Conservation (phyloP, 129 eudicot species). For the Kitagawia praeruptora region DNA sequence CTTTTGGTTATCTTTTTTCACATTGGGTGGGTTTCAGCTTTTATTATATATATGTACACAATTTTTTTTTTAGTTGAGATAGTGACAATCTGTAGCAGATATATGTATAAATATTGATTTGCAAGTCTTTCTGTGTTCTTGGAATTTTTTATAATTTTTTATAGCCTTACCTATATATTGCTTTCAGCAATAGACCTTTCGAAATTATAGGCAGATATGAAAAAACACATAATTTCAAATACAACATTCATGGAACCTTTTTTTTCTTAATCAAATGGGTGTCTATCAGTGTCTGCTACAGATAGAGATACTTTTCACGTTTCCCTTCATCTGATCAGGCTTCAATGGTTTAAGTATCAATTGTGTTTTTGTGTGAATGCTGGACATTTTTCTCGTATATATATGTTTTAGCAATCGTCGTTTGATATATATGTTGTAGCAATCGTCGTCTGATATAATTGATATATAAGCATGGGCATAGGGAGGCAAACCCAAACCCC, state of each 20-base stretch:
- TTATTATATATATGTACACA: background rate
- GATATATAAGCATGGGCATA: background rate
- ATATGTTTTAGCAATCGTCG: too few relatives aligned
- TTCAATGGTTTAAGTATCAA: background rate
- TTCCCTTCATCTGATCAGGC: background rate
- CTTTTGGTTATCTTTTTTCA: conserved; percentile 8
- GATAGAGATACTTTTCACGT: conserved; percentile 40
- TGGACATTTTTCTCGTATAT: too few relatives aligned
- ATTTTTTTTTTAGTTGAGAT: conserved; percentile 17
- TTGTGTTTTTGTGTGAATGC: too few relatives aligned
- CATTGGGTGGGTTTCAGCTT: conserved; percentile 7
- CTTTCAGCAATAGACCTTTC: conserved; percentile 8
- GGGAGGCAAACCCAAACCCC: background rate
- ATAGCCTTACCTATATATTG: conserved; percentile 7
- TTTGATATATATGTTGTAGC: too few relatives aligned
- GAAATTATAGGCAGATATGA: conserved; percentile 1
- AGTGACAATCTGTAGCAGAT: conserved; percentile 25
- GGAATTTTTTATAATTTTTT: conserved; percentile 8
- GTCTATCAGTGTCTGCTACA: conserved; percentile 36
- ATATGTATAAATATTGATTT: background rate
- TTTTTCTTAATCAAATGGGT: conserved; percentile 25
- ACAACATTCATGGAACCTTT: conserved; percentile 25
- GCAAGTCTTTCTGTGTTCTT: conserved; percentile 17
- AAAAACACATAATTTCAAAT: conserved; percentile 9
- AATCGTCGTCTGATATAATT: too few relatives aligned